Conservation (phyloP, 768 basidiomycete species). For the Galerina marginata region DNA sequence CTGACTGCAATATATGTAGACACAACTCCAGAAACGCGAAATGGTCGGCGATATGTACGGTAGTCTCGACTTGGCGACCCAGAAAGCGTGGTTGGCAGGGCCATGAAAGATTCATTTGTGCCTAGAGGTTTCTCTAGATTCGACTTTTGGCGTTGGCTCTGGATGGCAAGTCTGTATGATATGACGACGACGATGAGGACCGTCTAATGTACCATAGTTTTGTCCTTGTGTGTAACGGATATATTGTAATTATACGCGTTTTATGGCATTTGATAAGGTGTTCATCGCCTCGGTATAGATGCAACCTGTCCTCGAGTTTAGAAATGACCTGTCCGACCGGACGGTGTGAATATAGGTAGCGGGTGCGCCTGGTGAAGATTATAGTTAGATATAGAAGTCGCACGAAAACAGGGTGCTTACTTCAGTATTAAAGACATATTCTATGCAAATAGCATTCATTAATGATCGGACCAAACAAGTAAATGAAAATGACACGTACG, state of each 20-base stretch:
- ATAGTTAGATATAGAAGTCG: neutral
- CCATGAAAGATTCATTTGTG: neutral
- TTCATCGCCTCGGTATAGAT: neutral
- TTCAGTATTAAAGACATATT: slow-evolving; percentile 93
- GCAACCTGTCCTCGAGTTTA: neutral
- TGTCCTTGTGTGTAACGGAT: too few species aligned
- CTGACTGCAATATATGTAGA: neutral
- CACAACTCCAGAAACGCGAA: slow-evolving; percentile 1
- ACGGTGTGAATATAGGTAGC: slow-evolving; percentile 42
- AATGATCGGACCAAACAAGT: neutral
- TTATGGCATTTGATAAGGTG: neutral
- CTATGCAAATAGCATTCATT: slow-evolving; percentile 37
- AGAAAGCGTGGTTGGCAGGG: neutral
- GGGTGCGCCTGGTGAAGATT: slow-evolving; percentile 40
- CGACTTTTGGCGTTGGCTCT: too few species aligned
- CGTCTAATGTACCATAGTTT: too few species aligned
- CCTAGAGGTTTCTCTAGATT: too few species aligned
- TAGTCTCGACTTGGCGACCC: neutral
- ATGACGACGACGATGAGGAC: too few species aligned
- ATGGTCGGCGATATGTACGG: neutral
- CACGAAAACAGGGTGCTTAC: slow-evolving; percentile 9
- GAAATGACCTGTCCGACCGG: slow-evolving; percentile 7
- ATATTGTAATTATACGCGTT: neutral
- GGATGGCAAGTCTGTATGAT: too few species aligned
- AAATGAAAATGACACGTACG: slow-evolving; percentile 50